Conservation (phyloP, 2,329 filamentous ascomycete species). For the Endoconidiophora laricicola region DNA sequence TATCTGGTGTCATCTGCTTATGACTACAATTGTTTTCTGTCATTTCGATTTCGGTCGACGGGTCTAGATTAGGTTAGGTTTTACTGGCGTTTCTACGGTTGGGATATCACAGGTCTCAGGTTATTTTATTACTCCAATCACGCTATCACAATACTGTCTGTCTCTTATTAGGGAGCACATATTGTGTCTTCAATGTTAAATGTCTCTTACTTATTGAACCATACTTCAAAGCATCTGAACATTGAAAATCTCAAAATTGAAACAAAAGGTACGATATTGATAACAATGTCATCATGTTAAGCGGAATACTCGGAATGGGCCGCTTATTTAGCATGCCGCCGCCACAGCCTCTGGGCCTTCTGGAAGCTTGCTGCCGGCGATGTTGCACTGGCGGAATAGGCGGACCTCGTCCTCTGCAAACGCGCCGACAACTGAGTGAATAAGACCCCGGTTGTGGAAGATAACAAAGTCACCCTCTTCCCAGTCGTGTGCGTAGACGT, state of each 20-base stretch:
- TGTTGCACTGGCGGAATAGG: constrained; percentile 63
- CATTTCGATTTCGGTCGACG: too few relatives aligned
- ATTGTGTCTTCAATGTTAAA: neutral
- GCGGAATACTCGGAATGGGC: neutral
- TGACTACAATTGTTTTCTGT: too few relatives aligned
- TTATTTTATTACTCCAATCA: neutral
- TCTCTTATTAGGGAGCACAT: neutral
- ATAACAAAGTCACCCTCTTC: constrained; percentile 58
- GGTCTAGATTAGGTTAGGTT: too few relatives aligned
- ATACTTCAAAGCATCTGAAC: neutral
- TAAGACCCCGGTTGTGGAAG: constrained; percentile 60
- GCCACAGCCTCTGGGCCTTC: constrained; percentile 25
- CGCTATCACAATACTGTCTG: too few relatives aligned
- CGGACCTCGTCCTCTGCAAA: constrained; percentile 59
- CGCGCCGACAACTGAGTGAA: constrained; percentile 61
- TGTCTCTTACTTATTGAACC: too few relatives aligned
- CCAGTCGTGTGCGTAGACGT: constrained; percentile 64
- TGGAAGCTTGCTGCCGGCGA: constrained; percentile 47
- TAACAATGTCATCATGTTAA: neutral
- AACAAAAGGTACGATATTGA: too few relatives aligned
- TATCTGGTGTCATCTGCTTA: too few relatives aligned
- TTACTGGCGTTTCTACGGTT: neutral
- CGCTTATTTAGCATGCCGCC: neutral
- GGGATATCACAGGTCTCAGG: neutral
- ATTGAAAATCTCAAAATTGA: neutral